These are phyloP conservation scores for Talaromyces amestolkiae DNA, from an alignment of 2,329 filamentous ascomycete species.

Conservation along the genomic window DNA sequence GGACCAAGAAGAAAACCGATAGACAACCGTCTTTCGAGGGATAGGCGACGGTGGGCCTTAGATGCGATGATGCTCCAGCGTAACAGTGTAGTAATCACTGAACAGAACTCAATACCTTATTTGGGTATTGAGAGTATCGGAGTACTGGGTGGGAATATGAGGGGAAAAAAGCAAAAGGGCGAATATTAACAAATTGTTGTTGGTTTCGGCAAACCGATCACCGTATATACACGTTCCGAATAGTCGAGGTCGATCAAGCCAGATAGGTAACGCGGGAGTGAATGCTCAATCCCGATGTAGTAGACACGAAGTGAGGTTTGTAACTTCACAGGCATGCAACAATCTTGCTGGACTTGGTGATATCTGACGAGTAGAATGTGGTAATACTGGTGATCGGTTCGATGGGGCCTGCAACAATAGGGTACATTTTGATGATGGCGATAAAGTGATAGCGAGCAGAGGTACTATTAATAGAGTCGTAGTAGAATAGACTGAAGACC, in stretches of 20 bases:
- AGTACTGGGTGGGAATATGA: not conserved
- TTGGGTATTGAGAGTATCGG: constrained; percentile 7
- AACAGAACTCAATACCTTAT: constrained; percentile 4
- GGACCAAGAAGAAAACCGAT: constrained; percentile 33
- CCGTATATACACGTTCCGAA: constrained; percentile 17
- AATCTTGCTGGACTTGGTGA: constrained; percentile 28
- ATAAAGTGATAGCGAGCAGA: constrained; percentile 15
- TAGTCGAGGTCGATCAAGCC: constrained; percentile 19
- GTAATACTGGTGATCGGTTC: constrained; percentile 40
- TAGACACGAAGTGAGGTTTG: constrained; percentile 1
- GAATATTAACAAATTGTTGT: constrained; percentile 14
- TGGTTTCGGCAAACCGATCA: constrained; percentile 16
- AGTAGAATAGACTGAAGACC: constrained; percentile 31
- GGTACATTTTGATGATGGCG: constrained; percentile 39
- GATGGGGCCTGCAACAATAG: constrained; percentile 32
- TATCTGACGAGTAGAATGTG: constrained; percentile 33
- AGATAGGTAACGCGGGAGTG: not conserved
- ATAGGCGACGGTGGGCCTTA: constrained; percentile 35
- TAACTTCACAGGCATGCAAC: constrained; percentile 13
- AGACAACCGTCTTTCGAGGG: constrained; percentile 32
- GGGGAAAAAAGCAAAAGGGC: not conserved
- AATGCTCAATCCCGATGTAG: constrained; percentile 9
- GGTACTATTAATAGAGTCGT: constrained; percentile 27
- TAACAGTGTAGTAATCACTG: constrained; percentile 19
- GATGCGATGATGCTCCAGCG: constrained; percentile 27